These are phyloP conservation scores for Talaromyces adpressus DNA, from an alignment of 495 filamentous ascomycete species.

Conservation along the genomic window DNA sequence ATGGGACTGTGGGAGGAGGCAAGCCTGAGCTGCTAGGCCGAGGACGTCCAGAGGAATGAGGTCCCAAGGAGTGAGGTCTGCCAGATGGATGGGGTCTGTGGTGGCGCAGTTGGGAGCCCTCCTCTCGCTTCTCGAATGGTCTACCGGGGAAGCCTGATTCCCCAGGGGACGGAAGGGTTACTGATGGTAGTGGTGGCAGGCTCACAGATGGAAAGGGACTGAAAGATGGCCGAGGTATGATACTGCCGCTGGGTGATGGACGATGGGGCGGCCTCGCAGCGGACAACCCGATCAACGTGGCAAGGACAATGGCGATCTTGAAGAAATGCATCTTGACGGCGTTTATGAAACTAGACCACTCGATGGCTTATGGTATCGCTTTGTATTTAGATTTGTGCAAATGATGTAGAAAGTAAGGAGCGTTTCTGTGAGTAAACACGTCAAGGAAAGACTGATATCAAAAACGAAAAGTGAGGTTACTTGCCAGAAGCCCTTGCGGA, in stretches of 20 bases:
- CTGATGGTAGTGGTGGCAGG: background rate
- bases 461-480: background rate
- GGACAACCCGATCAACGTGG: conserved; percentile 5
- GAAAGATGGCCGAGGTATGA: background rate
- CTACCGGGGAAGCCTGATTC: background rate
- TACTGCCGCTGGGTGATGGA: background rate
- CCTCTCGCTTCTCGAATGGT: background rate
- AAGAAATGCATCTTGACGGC: conserved; percentile 2
- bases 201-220: background rate
- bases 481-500: background rate
- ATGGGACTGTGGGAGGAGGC: background rate
- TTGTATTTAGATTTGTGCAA: background rate
- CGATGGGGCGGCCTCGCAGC: conserved; percentile 2
- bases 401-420: background rate
- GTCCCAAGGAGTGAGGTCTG: background rate
- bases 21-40: background rate
- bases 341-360: background rate
- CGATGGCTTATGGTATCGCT: background rate
- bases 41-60: background rate
- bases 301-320: background rate
- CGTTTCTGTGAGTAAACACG: background rate
- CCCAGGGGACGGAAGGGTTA: background rate
- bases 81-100: background rate
- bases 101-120: background rate
- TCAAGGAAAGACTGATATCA: background rate